A percentile compares a stretch with the other conserved stretches of the same genome.
phyloP scores from a whole-genome alignment of 345 rosid genomes.

The Citrus australasica region DNA sequence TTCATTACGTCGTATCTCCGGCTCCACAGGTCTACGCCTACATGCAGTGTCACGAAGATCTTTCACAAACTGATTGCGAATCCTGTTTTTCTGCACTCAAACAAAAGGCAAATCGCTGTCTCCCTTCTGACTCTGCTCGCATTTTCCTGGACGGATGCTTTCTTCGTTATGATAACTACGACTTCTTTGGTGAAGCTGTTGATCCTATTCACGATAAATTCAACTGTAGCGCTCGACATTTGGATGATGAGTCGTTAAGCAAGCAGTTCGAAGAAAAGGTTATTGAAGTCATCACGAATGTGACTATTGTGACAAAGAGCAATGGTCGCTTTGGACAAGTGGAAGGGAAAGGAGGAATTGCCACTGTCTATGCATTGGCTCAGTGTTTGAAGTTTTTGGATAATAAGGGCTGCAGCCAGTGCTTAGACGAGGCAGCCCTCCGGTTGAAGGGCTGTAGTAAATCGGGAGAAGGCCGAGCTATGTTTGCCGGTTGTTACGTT shows the following conservation, averaged over 20 bases:
- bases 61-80: constrained; percentile 36
- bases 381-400: constrained; percentile 69
- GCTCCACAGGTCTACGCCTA: constrained; percentile 32
- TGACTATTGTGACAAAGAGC: constrained; percentile 34
- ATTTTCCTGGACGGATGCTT: constrained; percentile 67
- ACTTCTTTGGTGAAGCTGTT: constrained; percentile 43
- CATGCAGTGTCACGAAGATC: constrained; percentile 47
- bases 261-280: constrained; percentile 22
- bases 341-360: constrained; percentile 18
- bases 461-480: constrained; percentile 43
- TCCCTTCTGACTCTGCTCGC: constrained; percentile 40
- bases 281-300: constrained; percentile 30
- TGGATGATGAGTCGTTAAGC: neutral
- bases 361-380: constrained; percentile 47
- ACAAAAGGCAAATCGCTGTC: constrained; percentile 25
- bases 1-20: constrained; percentile 20
- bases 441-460: constrained; percentile 42
- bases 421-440: constrained; percentile 43
- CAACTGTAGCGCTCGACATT: constrained; percentile 19
- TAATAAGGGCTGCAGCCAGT: constrained; percentile 39
- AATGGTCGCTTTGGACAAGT: constrained; percentile 40
- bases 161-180: constrained; percentile 47
- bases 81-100: constrained; percentile 37
- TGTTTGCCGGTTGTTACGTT: constrained; percentile 60
- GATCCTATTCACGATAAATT: constrained; percentile 29